A percentile compares a stretch with the other conserved stretches of the same genome.
phyloP scores from a whole-genome alignment of 495 filamentous ascomycete genomes.

The Aspergillus coremiiformis region DNA sequence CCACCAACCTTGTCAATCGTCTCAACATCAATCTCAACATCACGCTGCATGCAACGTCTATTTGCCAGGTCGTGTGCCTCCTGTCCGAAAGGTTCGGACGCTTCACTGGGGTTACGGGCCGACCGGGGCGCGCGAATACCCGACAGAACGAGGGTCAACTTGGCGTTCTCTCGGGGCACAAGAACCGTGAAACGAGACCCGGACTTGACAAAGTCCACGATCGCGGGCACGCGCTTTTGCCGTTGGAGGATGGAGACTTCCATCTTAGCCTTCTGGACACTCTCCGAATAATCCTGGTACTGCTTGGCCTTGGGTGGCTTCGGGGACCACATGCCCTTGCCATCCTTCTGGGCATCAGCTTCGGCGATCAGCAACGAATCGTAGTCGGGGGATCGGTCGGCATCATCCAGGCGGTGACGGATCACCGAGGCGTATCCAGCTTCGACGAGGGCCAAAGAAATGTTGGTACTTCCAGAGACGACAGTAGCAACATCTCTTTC shows the following conservation, averaged over 20 bases:
- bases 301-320: slow-evolving; percentile 74
- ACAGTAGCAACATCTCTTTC: slow-evolving; percentile 92
- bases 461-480: slow-evolving; percentile 73
- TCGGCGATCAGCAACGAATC: slow-evolving; percentile 88
- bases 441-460: slow-evolving; percentile 77
- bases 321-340: slow-evolving; percentile 88
- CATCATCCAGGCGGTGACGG: slow-evolving; percentile 85
- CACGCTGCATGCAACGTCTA: slow-evolving; percentile 81
- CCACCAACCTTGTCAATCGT: slow-evolving; percentile 93
- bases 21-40: slow-evolving; percentile 93
- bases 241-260: slow-evolving; percentile 78
- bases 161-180: slow-evolving; percentile 86
- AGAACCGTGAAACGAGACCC: slow-evolving; percentile 90
- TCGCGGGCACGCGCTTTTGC: slow-evolving; percentile 83
- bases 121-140: slow-evolving; percentile 90
- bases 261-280: slow-evolving; percentile 87
- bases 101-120: slow-evolving; percentile 70
- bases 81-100: slow-evolving; percentile 86
- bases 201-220: slow-evolving; percentile 96
- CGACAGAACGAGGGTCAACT: slow-evolving; percentile 89
- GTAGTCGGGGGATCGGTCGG: slow-evolving; percentile 86
- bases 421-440: slow-evolving; percentile 91
- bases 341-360: slow-evolving; percentile 71
- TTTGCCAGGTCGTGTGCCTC: slow-evolving; percentile 90
- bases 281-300: slow-evolving; percentile 86